phyloP scores from a whole-genome alignment of 2,329 filamentous ascomycete species.

The Clonostachys rosea region DNA sequence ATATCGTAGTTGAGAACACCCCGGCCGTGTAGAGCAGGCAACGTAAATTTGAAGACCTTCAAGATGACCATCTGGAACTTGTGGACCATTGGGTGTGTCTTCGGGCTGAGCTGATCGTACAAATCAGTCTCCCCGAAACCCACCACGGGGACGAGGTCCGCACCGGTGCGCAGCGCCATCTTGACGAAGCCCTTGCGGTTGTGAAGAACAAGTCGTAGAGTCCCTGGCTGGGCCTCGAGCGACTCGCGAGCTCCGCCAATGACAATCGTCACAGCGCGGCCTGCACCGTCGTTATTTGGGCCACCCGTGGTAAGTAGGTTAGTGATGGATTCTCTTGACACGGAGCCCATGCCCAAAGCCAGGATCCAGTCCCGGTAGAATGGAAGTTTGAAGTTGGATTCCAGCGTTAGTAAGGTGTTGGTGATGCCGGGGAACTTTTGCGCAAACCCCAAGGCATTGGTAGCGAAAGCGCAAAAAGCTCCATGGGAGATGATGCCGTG shows the following conservation, averaged over 20 bases:
- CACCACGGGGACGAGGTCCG: conserved; percentile 87
- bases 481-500: conserved; percentile 97
- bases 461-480: conserved; percentile 88
- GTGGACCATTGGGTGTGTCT: conserved; percentile 74
- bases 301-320: conserved; percentile 82
- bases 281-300: conserved; percentile 74
- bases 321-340: conserved; percentile 87
- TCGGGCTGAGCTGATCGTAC: conserved; percentile 82
- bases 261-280: conserved; percentile 94
- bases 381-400: conserved; percentile 90
- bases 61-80: conserved; percentile 80
- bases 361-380: conserved; percentile 94
- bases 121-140: conserved; percentile 95
- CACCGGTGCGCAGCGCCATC: conserved; percentile 85
- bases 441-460: conserved; percentile 82
- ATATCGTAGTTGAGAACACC: conserved; percentile 98
- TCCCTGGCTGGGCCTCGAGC: conserved; percentile 78
- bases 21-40: conserved; percentile 84
- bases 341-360: conserved; percentile 79
- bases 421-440: conserved; percentile 92
- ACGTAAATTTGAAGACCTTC: conserved; percentile 83
- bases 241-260: conserved; percentile 90
- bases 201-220: conserved; percentile 72
- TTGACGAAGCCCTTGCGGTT: conserved; percentile 91
- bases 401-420: conserved; percentile 89